Conservation (phyloP, 192 early-diverging fungal species). For the Coemansia sp. region DNA sequence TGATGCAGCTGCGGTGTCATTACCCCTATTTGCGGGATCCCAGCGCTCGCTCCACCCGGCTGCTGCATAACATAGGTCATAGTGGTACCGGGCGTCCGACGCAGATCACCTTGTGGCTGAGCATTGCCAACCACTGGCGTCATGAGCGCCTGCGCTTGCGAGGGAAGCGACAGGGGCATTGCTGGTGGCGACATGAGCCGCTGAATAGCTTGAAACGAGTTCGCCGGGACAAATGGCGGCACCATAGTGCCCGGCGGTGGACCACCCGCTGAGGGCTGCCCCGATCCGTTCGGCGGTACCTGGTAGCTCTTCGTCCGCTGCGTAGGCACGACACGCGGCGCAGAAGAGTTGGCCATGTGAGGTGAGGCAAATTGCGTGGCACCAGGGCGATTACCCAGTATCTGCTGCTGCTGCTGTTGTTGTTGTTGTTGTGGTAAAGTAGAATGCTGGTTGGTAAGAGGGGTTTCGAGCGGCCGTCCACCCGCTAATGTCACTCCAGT, state of each 20-base stretch:
- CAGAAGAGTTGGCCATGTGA: constrained; percentile 7
- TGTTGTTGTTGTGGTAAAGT: neutral
- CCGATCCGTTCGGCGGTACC: neutral
- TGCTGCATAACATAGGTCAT: neutral
- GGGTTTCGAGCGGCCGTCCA: neutral
- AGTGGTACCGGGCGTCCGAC: neutral
- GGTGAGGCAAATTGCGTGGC: constrained; percentile 25
- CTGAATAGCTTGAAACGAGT: constrained; percentile 24
- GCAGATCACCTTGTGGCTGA: constrained; percentile 1
- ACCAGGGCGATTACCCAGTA: neutral
- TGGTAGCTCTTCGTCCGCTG: constrained; percentile 23
- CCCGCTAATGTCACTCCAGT: neutral
- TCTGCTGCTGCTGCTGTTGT: neutral
- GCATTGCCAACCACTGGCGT: constrained; percentile 30
- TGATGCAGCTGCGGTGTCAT: constrained; percentile 1
- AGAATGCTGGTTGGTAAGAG: neutral
- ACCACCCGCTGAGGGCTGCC: neutral
- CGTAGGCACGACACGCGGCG: constrained; percentile 32
- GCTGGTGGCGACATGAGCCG: constrained; percentile 21
- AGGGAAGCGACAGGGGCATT: constrained; percentile 1
- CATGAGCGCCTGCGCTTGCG: constrained; percentile 17
- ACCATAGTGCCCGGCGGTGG: neutral
- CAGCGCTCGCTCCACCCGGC: neutral
- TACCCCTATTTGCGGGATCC: neutral
- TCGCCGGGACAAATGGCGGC: neutral